These are phyloP conservation scores for Ogataea henricii DNA, from an alignment of 805 yeast species.

Conservation along the genomic window DNA sequence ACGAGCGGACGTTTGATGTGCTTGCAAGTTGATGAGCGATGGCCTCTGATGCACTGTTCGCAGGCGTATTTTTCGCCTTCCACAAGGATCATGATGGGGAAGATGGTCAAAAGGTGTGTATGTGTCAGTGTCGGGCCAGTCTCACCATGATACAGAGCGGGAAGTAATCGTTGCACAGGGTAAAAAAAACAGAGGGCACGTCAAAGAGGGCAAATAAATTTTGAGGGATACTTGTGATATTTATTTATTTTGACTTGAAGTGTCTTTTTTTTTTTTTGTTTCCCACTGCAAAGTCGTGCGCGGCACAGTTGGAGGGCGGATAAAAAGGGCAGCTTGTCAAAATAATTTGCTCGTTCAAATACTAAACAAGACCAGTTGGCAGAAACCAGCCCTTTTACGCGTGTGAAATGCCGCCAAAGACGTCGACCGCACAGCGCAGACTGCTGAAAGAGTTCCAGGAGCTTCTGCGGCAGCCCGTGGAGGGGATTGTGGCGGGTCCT, in stretches of 20 bases:
- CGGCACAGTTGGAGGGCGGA: not conserved
- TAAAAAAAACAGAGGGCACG: too few relatives aligned
- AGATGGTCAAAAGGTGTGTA: too few relatives aligned
- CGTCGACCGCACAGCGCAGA: conserved; percentile 70
- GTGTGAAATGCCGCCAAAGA: conserved; percentile 28
- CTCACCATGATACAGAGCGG: too few relatives aligned
- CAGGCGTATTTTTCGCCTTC: conserved; percentile 83
- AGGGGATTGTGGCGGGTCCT: conserved; percentile 95
- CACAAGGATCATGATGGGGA: conserved; percentile 65
- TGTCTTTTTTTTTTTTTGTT: not conserved
- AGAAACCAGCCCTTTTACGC: too few relatives aligned
- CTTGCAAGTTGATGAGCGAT: conserved; percentile 81
- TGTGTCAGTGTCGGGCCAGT: too few relatives aligned
- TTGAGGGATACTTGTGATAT: not conserved
- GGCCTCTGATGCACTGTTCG: conserved; percentile 88
- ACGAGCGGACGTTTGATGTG: conserved; percentile 80
- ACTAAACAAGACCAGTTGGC: too few relatives aligned
- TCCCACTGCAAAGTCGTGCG: not conserved
- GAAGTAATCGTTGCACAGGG: too few relatives aligned
- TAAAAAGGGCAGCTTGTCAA: not conserved
- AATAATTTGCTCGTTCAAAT: conserved; percentile 2
- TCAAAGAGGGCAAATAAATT: not conserved
- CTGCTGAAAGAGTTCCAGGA: conserved; percentile 88
- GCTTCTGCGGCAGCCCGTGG: conserved; percentile 83
- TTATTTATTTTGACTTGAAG: not conserved